Base-by-base conservation (phyloP, 208 protist genomes). In the Acanthamoeba castellanii region DNA sequence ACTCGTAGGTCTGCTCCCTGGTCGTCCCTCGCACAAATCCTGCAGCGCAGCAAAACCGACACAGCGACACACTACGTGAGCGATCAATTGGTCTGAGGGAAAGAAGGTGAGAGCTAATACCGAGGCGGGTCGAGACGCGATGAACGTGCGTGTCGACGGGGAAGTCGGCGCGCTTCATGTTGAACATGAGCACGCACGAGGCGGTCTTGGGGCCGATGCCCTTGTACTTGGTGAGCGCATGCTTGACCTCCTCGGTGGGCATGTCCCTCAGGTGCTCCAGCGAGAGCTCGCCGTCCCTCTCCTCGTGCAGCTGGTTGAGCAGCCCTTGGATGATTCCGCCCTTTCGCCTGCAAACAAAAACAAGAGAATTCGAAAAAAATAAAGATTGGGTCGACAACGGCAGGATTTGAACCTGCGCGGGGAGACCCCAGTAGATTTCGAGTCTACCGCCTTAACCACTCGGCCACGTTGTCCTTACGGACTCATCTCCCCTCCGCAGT, bases 201-300 rank as follows among this genome's bases (percentile, higher is more conserved):
- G 52, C 52, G 37, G 81, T 88, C 45, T 88, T 88, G 37, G 81
- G 81, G 7, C 81, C 81, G 50, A 88, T 64, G 81, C 81, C 81
- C 52, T 88, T 88, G 81, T 66, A 88, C 81, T 64, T 88, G 27
- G 42, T 55, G 9, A 88, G 81, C 50, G 55, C 42, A 4, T 88
- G 50, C 50, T 88, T 88, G 81, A n/a, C 50, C 52, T 88, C 81
- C 9, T 88, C 81, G 25, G 81, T 88, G 81, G 81, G 45, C 50
- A 32, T 11, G n/a, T 88, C 81, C 13, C 81, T 22, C 22, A 88
- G 81, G 50, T 66, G 52, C 81, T 88, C 81, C 81, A 88, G 42
- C 13, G 50, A 66, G 42, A 64, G 42, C 25, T 88, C 81, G 30
- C 81, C 74, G 61, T 68, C 70, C 30, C 81, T 52, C 50, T 88